Evolutionary conservation across 2,329 filamentous ascomycete genomes (phyloP), one percentile per base, ranked within the genome.

Genomic region (Allantophomopsis lycopodina): DNA sequence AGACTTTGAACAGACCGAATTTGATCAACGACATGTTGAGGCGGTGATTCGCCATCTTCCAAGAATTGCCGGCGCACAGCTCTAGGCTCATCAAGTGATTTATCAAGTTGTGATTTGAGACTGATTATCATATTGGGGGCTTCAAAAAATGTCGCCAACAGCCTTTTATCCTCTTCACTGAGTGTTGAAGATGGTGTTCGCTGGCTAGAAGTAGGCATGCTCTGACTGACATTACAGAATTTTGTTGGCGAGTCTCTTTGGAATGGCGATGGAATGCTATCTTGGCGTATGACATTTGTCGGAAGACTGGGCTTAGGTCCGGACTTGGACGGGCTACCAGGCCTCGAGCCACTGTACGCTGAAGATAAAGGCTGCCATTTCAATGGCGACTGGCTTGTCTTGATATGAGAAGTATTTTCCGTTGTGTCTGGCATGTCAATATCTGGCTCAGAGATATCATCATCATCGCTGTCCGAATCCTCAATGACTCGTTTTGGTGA

Each of bases 391-490:
- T 28, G 23, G 23, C 23, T 28, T 28, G 4, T 28, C 23, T 28
- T 28, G 23, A 28, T 28, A 12, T 28, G 7, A 6, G 23, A 28
- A 12, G 10, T 28, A 8, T 4, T 10, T 28, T 28, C 23, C 11
- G 23, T 10, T 12, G 4, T 28, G 3, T 28, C 23, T 8, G 23
- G 23, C 8, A 28, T 28, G 5, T 28, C 23, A 28, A 12, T 3
- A 28, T 28, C 23, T 6, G 7, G 23, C 23, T 28, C 23, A 28
- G 23, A 28, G 11, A 28, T n/a, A 28, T 34, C 41, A 4, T 42
- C 34, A 5, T 52, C 50, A 10, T 57, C 54, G 21, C 54, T 54
- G 21, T 57, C 54, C 7, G 55, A 56, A 43, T 57, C 54, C 38
- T 49, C 41, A 32, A 57, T 49, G 13, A 47, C 42, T 11, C 39